These are phyloP conservation scores for Blastobotrys capitulatus DNA, from an alignment of 1,139 yeast species.

Conservation along the genomic window DNA sequence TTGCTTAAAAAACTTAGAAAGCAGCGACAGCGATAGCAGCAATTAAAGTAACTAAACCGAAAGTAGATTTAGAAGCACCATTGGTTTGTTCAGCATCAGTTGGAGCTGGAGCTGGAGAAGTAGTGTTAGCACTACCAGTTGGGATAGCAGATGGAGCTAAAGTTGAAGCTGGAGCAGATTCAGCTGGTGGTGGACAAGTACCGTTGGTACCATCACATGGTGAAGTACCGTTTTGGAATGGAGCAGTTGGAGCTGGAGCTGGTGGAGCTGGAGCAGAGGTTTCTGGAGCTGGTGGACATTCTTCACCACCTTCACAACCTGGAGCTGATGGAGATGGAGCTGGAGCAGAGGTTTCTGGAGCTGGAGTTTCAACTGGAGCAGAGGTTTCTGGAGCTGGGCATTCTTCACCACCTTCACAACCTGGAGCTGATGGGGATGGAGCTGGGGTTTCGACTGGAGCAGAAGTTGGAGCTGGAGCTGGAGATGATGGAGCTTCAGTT, in stretches of 20 bases:
- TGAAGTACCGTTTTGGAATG: conserved; percentile 4
- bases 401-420: no score
- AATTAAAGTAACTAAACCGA: conserved; percentile 11
- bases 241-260: conserved; percentile 9
- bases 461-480: conserved; percentile 9
- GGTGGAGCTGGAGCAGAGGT: conserved; percentile 12
- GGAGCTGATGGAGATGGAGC: neutral
- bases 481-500: conserved; percentile 3
- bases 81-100: conserved; percentile 3
- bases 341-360: conserved; percentile 12
- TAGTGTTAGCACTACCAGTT: conserved; percentile 1
- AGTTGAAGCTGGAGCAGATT: conserved; percentile 11
- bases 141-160: conserved; percentile 5
- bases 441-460: neutral
- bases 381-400: conserved; percentile 9
- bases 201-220: neutral
- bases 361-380: conserved; percentile 9
- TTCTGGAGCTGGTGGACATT: conserved; percentile 10
- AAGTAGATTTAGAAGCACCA: conserved; percentile 11
- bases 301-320: no score
- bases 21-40: conserved; percentile 13
- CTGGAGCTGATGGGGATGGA: no score
- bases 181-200: conserved; percentile 9
- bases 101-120: conserved; percentile 3
- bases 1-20: neutral